These are phyloP conservation scores for Simplicillium sp. DNA, from an alignment of 2,329 filamentous ascomycete species.

Conservation along the genomic window DNA sequence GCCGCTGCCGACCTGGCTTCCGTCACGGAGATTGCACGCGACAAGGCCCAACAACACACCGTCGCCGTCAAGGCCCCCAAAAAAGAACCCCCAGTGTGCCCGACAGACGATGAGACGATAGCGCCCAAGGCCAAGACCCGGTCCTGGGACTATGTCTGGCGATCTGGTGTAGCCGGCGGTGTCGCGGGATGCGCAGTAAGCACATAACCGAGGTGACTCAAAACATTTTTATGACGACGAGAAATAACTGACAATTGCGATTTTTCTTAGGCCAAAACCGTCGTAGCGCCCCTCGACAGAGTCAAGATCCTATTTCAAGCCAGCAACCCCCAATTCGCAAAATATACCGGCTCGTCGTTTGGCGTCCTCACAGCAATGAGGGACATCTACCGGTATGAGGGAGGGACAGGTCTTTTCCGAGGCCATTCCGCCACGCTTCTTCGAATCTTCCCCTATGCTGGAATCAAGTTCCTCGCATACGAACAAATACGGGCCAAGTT, in stretches of 20 bases:
- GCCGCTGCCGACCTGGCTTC: slow-evolving; percentile 48
- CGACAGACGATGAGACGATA: slow-evolving; percentile 37
- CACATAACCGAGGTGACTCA: slow-evolving; percentile 11
- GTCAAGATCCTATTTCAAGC: slow-evolving; percentile 99
- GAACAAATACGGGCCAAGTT: slow-evolving; percentile 81
- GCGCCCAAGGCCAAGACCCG: slow-evolving; percentile 42
- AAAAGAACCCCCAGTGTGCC: slow-evolving; percentile 31
- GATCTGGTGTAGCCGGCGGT: slow-evolving; percentile 79
- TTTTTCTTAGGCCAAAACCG: slow-evolving; percentile 71
- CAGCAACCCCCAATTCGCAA: slow-evolving; percentile 84
- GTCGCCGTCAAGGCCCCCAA: slow-evolving; percentile 17
- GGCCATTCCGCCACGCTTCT: slow-evolving; percentile 91
- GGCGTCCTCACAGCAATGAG: slow-evolving; percentile 75
- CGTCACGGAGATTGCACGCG: slow-evolving; percentile 40
- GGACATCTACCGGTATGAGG: slow-evolving; percentile 72
- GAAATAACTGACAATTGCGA: too few relatives aligned
- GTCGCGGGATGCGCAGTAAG: slow-evolving; percentile 85
- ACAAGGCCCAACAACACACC: slow-evolving; percentile 18
- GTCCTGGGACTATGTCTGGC: slow-evolving; percentile 74
- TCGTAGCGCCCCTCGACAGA: slow-evolving; percentile 90
- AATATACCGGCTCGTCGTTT: slow-evolving; percentile 83
- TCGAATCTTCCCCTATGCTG: slow-evolving; percentile 93
- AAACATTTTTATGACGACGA: too few relatives aligned
- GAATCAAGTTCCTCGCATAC: slow-evolving; percentile 96
- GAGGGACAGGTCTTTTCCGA: slow-evolving; percentile 70